Conservation (phyloP, 768 basidiomycete species). For the Suillus weaverae region DNA sequence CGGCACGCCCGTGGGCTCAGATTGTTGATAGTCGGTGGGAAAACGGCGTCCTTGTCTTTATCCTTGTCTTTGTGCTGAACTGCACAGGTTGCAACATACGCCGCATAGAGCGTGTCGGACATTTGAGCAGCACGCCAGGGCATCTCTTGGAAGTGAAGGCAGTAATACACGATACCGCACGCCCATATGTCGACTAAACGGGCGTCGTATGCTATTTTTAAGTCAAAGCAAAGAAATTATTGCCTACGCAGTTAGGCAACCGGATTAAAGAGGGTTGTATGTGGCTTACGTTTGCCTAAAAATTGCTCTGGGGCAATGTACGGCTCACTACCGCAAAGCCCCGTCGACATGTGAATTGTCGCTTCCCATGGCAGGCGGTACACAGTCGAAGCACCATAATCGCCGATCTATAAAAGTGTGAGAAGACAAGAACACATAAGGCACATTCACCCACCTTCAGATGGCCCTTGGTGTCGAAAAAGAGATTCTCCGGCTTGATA, state of each 20-base stretch:
- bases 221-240: conserved; percentile 19
- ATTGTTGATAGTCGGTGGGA: conserved; percentile 79
- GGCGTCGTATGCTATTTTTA: conserved; percentile 84
- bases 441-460: conserved; percentile 69
- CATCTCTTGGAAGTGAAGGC: conserved; percentile 95
- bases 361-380: conserved; percentile 98
- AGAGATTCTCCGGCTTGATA: conserved; percentile 96
- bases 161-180: conserved; percentile 96
- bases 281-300: conserved; percentile 86
- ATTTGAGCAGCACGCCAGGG: conserved; percentile 95
- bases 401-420: conserved; percentile 71
- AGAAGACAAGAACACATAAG: conserved; percentile 1
- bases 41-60: conserved; percentile 26
- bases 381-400: conserved; percentile 99
- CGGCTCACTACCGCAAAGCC: conserved; percentile 95
- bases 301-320: conserved; percentile 99
- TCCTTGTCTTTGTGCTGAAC: conserved; percentile 24
- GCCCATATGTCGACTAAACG: conserved; percentile 98
- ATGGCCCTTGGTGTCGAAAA: conserved; percentile 90
- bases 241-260: conserved; percentile 39
- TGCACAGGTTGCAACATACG: conserved; percentile 56
- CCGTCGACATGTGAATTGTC: conserved; percentile 95
- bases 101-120: conserved; percentile 75
- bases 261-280: conserved; percentile 31
- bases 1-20: conserved; percentile 85